Conservation (phyloP, 495 filamentous ascomycete genomes). For the Cairneyella variabilis region DNA sequence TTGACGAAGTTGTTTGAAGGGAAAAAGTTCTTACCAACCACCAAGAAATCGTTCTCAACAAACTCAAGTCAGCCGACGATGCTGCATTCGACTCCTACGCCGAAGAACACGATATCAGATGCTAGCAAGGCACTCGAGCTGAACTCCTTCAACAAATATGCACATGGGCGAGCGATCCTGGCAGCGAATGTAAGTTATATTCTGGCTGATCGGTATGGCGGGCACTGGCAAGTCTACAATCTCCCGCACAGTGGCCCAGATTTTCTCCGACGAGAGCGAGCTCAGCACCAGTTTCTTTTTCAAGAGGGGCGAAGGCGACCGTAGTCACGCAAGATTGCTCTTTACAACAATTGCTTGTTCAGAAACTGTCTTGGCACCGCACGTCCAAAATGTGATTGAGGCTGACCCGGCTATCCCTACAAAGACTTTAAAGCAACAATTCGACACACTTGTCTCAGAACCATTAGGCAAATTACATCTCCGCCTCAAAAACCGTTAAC, state of each 20-base stretch:
- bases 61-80: background rate
- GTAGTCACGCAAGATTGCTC: slow-evolving; percentile 5
- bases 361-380: slow-evolving; percentile 2
- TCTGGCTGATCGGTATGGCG: slow-evolving; percentile 30
- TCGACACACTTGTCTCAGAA: slow-evolving; percentile 12
- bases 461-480: background rate
- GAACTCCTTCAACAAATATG: slow-evolving; percentile 21
- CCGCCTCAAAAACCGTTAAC: background rate
- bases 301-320: slow-evolving; percentile 15
- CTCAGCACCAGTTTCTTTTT: slow-evolving; percentile 14
- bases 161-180: slow-evolving; percentile 14
- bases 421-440: slow-evolving; percentile 16
- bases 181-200: slow-evolving; percentile 12
- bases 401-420: slow-evolving; percentile 5
- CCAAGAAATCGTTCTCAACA: background rate
- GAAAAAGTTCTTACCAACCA: too few relatives aligned
- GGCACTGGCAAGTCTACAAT: slow-evolving; percentile 19
- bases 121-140: slow-evolving; percentile 27
- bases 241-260: slow-evolving; percentile 23
- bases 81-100: slow-evolving; percentile 26
- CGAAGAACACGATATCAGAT: slow-evolving; percentile 28
- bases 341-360: slow-evolving; percentile 14
- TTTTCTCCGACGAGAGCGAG: background rate
- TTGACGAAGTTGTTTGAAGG: too few relatives aligned
- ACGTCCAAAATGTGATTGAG: slow-evolving; percentile 16